phyloP scores from a whole-genome alignment of 371 early-diverging fungal species.

The Saksenaea oblongispora region DNA sequence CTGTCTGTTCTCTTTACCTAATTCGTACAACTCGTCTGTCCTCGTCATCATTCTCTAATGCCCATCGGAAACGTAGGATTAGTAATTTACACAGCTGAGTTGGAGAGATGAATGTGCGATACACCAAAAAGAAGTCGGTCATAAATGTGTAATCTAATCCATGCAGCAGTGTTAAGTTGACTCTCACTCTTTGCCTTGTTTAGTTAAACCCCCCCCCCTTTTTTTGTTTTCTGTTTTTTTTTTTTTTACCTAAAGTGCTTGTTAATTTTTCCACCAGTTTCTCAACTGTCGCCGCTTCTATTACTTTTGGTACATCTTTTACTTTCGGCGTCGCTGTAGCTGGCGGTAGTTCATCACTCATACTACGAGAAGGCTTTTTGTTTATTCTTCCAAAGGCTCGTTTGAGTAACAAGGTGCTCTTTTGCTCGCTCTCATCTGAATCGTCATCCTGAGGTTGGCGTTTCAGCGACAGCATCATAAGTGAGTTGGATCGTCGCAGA shows the following conservation, averaged over 20 bases:
- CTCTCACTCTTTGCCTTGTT: not conserved
- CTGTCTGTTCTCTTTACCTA: constrained; percentile 28
- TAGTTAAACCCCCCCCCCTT: not conserved
- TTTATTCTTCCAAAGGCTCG: constrained; percentile 24
- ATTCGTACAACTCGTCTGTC: constrained; percentile 61
- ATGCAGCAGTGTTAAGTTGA: not conserved
- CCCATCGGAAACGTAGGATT: constrained; percentile 63
- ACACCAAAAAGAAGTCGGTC: constrained; percentile 74
- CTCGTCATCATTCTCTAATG: constrained; percentile 54
- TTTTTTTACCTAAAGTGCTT: constrained; percentile 44
- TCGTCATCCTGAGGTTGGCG: constrained; percentile 8
- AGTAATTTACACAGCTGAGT: constrained; percentile 58
- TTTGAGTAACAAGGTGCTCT: constrained; percentile 19
- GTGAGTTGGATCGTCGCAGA: constrained; percentile 1
- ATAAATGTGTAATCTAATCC: constrained; percentile 66
- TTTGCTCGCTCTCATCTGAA: not conserved
- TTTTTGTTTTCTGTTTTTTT: not conserved
- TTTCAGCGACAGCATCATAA: not conserved
- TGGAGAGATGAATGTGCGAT: constrained; percentile 65
- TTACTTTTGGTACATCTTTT: constrained; percentile 36
- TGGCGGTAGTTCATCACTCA: not conserved
- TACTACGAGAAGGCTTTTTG: not conserved
- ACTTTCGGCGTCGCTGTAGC: not conserved
- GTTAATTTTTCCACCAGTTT: constrained; percentile 67
- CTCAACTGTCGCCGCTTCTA: constrained; percentile 66